phyloP scores from a whole-genome alignment of 1,139 yeast genomes.

The Candida albicans region DNA sequence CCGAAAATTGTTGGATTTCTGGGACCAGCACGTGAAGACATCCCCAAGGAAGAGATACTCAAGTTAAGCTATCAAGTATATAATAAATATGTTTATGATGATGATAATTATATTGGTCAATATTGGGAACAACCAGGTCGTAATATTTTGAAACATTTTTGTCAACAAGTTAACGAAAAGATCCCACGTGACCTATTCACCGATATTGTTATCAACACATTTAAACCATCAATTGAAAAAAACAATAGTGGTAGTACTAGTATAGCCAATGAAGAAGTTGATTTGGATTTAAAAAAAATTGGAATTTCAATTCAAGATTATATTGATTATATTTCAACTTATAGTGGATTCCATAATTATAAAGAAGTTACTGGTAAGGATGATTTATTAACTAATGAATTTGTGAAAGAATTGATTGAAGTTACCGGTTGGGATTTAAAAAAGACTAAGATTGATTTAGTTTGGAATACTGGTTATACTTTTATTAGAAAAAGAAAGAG shows the following conservation, averaged over 20 bases:
- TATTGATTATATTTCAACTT: conserved; percentile 35
- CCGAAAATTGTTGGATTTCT: conserved; percentile 35
- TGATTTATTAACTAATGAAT: conserved; percentile 21
- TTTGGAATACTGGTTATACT: conserved; percentile 44
- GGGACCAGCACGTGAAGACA: conserved; percentile 11
- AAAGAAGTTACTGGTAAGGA: conserved; percentile 29
- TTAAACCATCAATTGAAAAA: conserved; percentile 20
- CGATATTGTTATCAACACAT: conserved; percentile 29
- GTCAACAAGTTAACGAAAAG: conserved; percentile 28
- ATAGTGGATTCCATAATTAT: conserved; percentile 39
- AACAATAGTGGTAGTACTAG: conserved; percentile 11
- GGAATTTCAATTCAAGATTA: conserved; percentile 25
- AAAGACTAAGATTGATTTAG: conserved; percentile 32
- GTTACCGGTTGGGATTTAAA: conserved; percentile 34
- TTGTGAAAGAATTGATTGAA: conserved; percentile 24
- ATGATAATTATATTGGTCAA: conserved; percentile 38
- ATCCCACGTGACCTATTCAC: conserved; percentile 32
- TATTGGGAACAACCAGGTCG: conserved; percentile 51
- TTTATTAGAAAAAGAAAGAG: conserved; percentile 26
- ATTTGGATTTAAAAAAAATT: conserved; percentile 26
- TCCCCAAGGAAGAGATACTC: conserved; percentile 19
- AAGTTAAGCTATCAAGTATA: conserved; percentile 27
- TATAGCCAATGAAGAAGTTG: conserved; percentile 16
- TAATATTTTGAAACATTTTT: conserved; percentile 28
- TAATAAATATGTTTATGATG: conserved; percentile 36